Evolutionary conservation across 768 basidiomycete species (phyloP), one percentile per base, ranked within the genome.

Genomic region (Suillus occidentalis): DNA sequence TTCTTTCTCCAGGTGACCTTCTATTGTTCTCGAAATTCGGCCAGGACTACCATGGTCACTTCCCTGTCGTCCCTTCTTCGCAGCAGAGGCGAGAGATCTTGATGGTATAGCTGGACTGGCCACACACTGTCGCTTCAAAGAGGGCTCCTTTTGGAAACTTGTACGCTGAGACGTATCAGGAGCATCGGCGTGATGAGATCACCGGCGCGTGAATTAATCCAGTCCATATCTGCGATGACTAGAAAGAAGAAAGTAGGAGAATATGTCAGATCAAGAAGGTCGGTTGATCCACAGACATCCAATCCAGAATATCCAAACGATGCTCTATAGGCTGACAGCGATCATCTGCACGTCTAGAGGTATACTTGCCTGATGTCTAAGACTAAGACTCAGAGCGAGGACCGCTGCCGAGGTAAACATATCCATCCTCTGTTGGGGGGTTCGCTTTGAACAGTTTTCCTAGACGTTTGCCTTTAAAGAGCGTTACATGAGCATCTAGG

Each of bases 361-460:
- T 59, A 42, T 59, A 42, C 2, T 36, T 28, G 13, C 60, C 36
- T 5, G 6, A 18, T 9, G 40, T 61, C 66, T 77, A 76, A 62
- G 22, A 28, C 25, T 28, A 25, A 50, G 25, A 50, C 14, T 28
- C 22, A 49, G 47, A 62, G n/a, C 22, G 52, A 61, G 80, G 80
- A 4, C 72, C 78, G 61, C 90, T 91, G 69, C 81, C 83, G 71
- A 84, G 78, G 80, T 87, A 95, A 53, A 86, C 79, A 69, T 93
- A 97, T 34, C 78, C 76, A 63, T 97, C 95, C 76, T 96, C 95
- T 45, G 85, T 87, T 1, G 87, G 77, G 8, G 92, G 91, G 6
- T 75, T 77, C 13, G 85, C 81, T 73, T 89, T 89, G 67, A 87
- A 88, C 3, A 85, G 65, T 62, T 76, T 82, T 13, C 84, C 90